Evolutionary conservation across 371 early-diverging fungal genomes (phyloP), one percentile per base, ranked within the genome.

Genomic region (Saksenaea vasiformis): DNA sequence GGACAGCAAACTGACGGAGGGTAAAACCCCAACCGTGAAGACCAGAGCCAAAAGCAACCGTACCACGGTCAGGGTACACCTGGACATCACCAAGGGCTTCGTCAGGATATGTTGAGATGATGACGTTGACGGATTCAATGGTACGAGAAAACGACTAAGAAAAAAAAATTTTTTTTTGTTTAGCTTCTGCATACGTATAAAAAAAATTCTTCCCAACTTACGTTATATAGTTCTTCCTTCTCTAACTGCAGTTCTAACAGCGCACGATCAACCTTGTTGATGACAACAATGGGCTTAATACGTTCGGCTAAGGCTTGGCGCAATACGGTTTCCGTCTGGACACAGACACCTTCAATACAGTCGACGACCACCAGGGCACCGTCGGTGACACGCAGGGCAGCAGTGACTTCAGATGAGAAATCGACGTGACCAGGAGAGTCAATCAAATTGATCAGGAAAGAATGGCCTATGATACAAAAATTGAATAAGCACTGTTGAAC

Each of bases 21-120:
- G 99, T 99, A 89, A 99, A 99, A 76, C 96, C 99, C 99, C 99
- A 99, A 59, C 98, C 99, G 87, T 98, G 99, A 56, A 99, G 91
- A 84, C 98, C 99, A 68, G 98, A 98, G 69, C 98, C 98, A 79
- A 99, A 99, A 61, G 98, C 97, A 65, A 99, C 95, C 70, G 98
- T 98, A 65, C 98, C 98, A 71, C 88, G 74, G 72, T 97, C 95
- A 62, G 98, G 96, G 82, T 87, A 90, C 64, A 96, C 95, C 82
- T 92, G 91, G 65, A 90, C 79, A 77, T 95, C 95, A 70, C 96
- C 98, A 59, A 95, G 86, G 62, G 78, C 78, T 71, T 90, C 85
- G 79, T 94, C 92, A 67, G 85, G 72, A 85, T 95, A 95, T 74
- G 96, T 97, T 72, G 98, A 76, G 74, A 97, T 93, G 76, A 94